These are phyloP conservation scores for Rusavskia elegans DNA, from an alignment of 495 filamentous ascomycete species.

Conservation along the genomic window DNA sequence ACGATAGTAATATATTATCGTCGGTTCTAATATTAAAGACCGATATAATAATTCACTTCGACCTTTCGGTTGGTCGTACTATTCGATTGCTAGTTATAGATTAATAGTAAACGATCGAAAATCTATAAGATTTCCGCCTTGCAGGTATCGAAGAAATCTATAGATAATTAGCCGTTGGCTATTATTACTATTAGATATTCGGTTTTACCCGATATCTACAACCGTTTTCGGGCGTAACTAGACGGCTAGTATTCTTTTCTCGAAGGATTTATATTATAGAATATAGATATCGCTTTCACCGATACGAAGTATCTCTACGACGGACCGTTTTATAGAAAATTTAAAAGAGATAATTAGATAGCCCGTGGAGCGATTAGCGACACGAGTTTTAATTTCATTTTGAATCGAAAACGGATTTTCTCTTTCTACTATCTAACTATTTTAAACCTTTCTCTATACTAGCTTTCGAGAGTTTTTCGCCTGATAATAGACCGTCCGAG, in stretches of 20 bases:
- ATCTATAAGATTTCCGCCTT: slow-evolving; percentile 8
- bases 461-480: slow-evolving; percentile 4
- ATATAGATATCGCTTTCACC: neutral
- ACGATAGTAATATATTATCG: too few relatives aligned
- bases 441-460: slow-evolving; percentile 10
- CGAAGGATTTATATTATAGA: slow-evolving; percentile 22
- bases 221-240: slow-evolving; percentile 18
- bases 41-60: too few relatives aligned
- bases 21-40: too few relatives aligned
- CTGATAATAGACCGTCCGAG: neutral
- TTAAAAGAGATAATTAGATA: slow-evolving; percentile 35
- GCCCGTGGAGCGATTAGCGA: slow-evolving; percentile 9
- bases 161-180: slow-evolving; percentile 34
- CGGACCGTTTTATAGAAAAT: slow-evolving; percentile 25
- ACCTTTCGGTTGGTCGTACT: too few relatives aligned
- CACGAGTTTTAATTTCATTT: slow-evolving; percentile 9
- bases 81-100: too few relatives aligned
- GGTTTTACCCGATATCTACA: slow-evolving; percentile 24
- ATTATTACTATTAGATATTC: slow-evolving; percentile 23
- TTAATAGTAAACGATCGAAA: too few relatives aligned
- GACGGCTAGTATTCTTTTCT: slow-evolving; percentile 22
- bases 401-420: neutral
- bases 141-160: slow-evolving; percentile 29
- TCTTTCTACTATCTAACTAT: slow-evolving; percentile 9
- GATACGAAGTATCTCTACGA: slow-evolving; percentile 9